These are phyloP conservation scores for Acacia crassicarpa DNA, from an alignment of 306 rosid species.

Conservation along the genomic window DNA sequence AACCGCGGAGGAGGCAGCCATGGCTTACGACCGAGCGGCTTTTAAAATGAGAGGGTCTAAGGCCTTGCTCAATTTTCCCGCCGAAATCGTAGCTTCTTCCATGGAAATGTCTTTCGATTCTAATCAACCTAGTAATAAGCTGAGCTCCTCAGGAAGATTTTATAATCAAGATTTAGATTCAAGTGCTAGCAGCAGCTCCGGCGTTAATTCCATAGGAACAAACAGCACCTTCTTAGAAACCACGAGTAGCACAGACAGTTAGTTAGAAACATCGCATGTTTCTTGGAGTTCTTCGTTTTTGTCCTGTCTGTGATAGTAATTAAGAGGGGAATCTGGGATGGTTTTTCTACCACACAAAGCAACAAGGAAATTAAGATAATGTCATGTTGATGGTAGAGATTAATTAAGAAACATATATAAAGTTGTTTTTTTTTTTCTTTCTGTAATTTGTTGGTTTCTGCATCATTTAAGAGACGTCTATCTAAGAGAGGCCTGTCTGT, in stretches of 20 bases:
- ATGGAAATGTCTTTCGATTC: constrained; percentile 1
- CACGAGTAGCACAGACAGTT: constrained; percentile 22
- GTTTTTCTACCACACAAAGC: not conserved
- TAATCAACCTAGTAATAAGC: not conserved
- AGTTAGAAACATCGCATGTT: not conserved
- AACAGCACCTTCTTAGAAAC: constrained; percentile 29
- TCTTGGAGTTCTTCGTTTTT: not conserved
- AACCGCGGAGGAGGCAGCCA: constrained; percentile 90
- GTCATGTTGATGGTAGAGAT: not conserved
- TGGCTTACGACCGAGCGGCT: constrained; percentile 89
- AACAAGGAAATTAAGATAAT: not conserved
- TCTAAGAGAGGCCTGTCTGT: not conserved
- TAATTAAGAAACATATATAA: not conserved
- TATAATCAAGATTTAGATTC: constrained; percentile 32
- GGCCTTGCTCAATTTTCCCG: constrained; percentile 81
- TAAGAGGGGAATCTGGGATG: not conserved
- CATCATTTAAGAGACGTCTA: not conserved
- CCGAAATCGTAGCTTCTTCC: constrained; percentile 44
- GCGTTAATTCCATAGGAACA: constrained; percentile 23
- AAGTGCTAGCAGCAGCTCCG: constrained; percentile 30
- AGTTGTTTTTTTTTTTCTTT: not conserved
- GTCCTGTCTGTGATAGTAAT: not conserved
- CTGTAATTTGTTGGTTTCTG: not conserved
- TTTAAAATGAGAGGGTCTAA: constrained; percentile 76
- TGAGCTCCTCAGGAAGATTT: not conserved